Evolutionary conservation across 2,329 filamentous ascomycete genomes (phyloP).

Genomic region (Aureobasidium melanogenum): DNA sequence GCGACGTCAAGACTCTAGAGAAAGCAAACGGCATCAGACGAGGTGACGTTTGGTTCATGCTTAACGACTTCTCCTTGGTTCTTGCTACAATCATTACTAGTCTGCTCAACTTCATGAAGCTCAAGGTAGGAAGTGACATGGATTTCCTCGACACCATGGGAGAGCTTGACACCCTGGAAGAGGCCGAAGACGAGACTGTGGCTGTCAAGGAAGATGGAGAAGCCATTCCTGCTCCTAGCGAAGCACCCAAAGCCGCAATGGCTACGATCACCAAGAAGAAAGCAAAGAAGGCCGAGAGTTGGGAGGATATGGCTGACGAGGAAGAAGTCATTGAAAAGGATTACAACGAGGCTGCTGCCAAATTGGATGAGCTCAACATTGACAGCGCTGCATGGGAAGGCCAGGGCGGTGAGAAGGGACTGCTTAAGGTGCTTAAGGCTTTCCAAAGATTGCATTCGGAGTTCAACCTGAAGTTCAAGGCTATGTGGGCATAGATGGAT

Average conservation of each 20-base stretch:
- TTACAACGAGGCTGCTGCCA: constrained; percentile 19
- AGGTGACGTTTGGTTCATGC: constrained; percentile 62
- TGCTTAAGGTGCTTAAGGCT: constrained; percentile 50
- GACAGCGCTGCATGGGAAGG: constrained; percentile 27
- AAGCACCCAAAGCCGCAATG: constrained; percentile 20
- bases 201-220: constrained; percentile 21
- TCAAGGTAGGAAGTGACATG: constrained; percentile 35
- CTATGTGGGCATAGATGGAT: constrained; percentile 46
- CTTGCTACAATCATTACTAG: constrained; percentile 64
- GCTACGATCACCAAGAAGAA: constrained; percentile 25
- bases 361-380: constrained; percentile 17
- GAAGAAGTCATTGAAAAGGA: constrained; percentile 26
- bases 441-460: constrained; percentile 50
- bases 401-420: constrained; percentile 35
- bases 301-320: constrained; percentile 31
- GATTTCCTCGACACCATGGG: constrained; percentile 46
- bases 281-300: constrained; percentile 34
- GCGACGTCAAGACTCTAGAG: constrained; percentile 51
- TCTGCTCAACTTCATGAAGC: constrained; percentile 48
- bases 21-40: constrained; percentile 57
- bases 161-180: constrained; percentile 42
- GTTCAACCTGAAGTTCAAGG: constrained; percentile 56
- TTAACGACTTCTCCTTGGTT: constrained; percentile 57
- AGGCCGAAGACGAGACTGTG: constrained; percentile 33
- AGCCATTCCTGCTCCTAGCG: constrained; percentile 21